phyloP scores from a whole-genome alignment of 148 eudicot species.

The Agrostemma githago region DNA sequence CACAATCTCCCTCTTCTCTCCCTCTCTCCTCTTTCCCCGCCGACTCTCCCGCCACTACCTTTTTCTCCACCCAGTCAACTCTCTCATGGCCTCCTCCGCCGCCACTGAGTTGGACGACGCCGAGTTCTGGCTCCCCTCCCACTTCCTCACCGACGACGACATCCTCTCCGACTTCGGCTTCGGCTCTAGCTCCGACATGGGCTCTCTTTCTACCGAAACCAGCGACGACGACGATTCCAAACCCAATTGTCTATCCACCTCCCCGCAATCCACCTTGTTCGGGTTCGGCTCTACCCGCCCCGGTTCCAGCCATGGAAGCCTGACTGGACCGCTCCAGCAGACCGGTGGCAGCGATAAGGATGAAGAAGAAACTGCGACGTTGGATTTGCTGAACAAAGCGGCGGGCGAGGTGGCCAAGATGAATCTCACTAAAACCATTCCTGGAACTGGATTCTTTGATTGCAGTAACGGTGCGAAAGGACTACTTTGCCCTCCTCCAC shows the following conservation, averaged over 20 bases:
- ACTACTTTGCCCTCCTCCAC: constrained; percentile 18
- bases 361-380: constrained; percentile 23
- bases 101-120: constrained; percentile 38
- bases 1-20: neutral
- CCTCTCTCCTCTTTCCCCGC: no score
- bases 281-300: constrained; percentile 26
- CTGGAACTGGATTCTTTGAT: constrained; percentile 34
- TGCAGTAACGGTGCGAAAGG: constrained; percentile 25
- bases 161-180: constrained; percentile 27
- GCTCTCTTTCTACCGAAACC: constrained; percentile 31
- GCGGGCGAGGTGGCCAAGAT: constrained; percentile 61
- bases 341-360: neutral
- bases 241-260: constrained; percentile 28
- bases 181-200: constrained; percentile 22
- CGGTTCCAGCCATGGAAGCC: constrained; percentile 28
- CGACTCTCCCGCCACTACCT: neutral
- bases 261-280: constrained; percentile 67
- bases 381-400: constrained; percentile 44
- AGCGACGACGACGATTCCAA: constrained; percentile 56
- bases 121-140: constrained; percentile 59
- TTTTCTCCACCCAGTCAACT: neutral
- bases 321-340: constrained; percentile 5
- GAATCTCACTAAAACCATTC: constrained; percentile 24
- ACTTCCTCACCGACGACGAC: constrained; percentile 70
- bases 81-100: constrained; percentile 38